Evolutionary conservation across 164 flowering plant genomes (phyloP).

Genomic region (Umbilicus rupestris): DNA sequence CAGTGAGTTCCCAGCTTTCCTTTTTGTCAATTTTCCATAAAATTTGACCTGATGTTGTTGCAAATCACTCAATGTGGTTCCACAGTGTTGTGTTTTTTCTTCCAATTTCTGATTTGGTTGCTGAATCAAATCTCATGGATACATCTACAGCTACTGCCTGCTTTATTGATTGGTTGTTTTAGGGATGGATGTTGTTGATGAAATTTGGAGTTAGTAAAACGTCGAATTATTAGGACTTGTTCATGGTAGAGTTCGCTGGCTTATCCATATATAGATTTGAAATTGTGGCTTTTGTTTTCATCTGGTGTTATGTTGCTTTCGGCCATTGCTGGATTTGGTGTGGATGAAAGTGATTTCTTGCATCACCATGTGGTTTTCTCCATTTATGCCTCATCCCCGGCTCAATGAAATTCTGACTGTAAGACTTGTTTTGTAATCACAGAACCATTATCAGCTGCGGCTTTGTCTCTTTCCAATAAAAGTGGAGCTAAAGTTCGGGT

Average conservation of each 20-base stretch:
- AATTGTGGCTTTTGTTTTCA: not conserved
- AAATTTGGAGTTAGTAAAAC: not conserved
- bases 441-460: not conserved
- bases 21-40: not conserved
- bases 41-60: not conserved
- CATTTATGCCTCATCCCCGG: not conserved
- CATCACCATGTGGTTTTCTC: not conserved
- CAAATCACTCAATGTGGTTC: not conserved
- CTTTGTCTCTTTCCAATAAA: not conserved
- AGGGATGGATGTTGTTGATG: not conserved
- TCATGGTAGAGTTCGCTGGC: not conserved
- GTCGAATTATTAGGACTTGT: not conserved
- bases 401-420: no score
- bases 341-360: not conserved
- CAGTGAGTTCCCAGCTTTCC: constrained; percentile 27
- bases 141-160: not conserved
- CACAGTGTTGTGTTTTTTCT: not conserved
- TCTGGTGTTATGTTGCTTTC: constrained; percentile 2
- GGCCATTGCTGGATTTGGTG: not conserved
- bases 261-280: not conserved
- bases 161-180: not conserved
- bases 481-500: constrained; percentile 3
- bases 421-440: not conserved
- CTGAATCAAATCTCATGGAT: not conserved
- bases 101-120: not conserved